These are phyloP conservation scores for Starmerella lactis-condensi DNA, from an alignment of 805 yeast species.

Conservation along the genomic window DNA sequence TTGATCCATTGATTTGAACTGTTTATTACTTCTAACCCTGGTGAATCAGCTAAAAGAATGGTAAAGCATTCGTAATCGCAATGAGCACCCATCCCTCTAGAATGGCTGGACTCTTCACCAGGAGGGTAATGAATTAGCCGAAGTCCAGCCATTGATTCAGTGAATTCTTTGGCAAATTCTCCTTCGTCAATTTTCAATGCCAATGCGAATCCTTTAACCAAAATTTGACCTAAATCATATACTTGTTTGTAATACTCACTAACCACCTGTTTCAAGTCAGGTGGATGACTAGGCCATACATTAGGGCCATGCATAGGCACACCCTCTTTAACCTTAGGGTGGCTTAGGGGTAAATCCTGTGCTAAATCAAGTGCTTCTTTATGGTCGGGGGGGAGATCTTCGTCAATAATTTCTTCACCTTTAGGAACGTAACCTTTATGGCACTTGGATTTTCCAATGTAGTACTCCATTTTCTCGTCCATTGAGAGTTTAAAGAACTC, in stretches of 20 bases:
- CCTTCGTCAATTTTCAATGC: slow-evolving; percentile 32
- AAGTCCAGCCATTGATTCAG: slow-evolving; percentile 20
- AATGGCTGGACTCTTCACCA: slow-evolving; percentile 14
- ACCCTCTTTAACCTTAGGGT: slow-evolving; percentile 24
- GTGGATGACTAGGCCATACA: slow-evolving; percentile 34
- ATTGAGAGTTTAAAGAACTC: slow-evolving; percentile 31
- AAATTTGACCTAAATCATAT: slow-evolving; percentile 27
- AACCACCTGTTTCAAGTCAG: slow-evolving; percentile 29
- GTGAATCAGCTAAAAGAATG: slow-evolving; percentile 36
- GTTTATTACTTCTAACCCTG: slow-evolving; percentile 39
- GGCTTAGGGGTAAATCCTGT: slow-evolving; percentile 11
- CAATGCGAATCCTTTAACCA: slow-evolving; percentile 35
- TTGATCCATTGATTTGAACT: slow-evolving; percentile 39
- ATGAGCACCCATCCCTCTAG: slow-evolving; percentile 44
- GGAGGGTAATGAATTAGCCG: slow-evolving; percentile 39
- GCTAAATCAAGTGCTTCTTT: slow-evolving; percentile 47
- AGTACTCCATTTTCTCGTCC: slow-evolving; percentile 25
- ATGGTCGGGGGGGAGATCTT: slow-evolving; percentile 29
- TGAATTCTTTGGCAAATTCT: slow-evolving; percentile 32
- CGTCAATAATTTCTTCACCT: slow-evolving; percentile 7
- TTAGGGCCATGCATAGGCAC: slow-evolving; percentile 36
- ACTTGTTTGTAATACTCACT: slow-evolving; percentile 30
- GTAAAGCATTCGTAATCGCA: slow-evolving; percentile 30
- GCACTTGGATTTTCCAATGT: slow-evolving; percentile 36
- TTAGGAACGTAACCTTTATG: slow-evolving; percentile 22